phyloP scores from a whole-genome alignment of 176 grass and related monocot species.

The Saccharum spontaneum region DNA sequence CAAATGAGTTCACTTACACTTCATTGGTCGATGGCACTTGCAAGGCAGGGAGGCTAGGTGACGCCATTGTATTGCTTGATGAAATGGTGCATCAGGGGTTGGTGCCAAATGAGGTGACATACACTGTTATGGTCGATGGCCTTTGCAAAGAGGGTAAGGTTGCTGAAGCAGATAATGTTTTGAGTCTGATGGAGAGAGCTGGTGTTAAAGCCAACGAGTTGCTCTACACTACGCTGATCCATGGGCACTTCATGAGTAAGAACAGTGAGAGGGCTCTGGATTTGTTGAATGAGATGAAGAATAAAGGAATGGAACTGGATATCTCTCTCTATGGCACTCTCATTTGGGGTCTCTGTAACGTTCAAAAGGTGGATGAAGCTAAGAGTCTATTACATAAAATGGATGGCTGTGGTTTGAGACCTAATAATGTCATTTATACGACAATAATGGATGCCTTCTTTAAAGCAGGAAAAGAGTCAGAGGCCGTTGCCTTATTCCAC shows the following conservation, averaged over 20 bases:
- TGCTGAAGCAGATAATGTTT: slow-evolving; percentile 66
- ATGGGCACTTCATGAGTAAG: slow-evolving; percentile 73
- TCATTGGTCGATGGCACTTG: slow-evolving; percentile 81
- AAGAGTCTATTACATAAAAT: slow-evolving; percentile 73
- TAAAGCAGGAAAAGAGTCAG: slow-evolving; percentile 71
- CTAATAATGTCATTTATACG: slow-evolving; percentile 86
- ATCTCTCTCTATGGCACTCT: slow-evolving; percentile 75
- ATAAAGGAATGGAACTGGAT: slow-evolving; percentile 80
- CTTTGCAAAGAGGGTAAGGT: slow-evolving; percentile 84
- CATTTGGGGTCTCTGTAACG: slow-evolving; percentile 88
- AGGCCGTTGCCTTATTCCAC: slow-evolving; percentile 67
- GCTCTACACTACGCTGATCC: slow-evolving; percentile 77
- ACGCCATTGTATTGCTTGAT: slow-evolving; percentile 67
- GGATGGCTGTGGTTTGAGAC: slow-evolving; percentile 68
- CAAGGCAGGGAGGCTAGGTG: slow-evolving; percentile 70
- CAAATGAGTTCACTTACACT: slow-evolving; percentile 92
- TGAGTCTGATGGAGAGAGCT: slow-evolving; percentile 56
- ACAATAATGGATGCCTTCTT: slow-evolving; percentile 86
- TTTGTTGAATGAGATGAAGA: slow-evolving; percentile 76
- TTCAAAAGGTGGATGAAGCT: slow-evolving; percentile 82
- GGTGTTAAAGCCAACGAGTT: slow-evolving; percentile 57
- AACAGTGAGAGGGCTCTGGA: slow-evolving; percentile 59
- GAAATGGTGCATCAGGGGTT: slow-evolving; percentile 83
- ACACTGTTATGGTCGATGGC: slow-evolving; percentile 76
- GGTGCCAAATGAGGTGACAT: slow-evolving; percentile 68